Evolutionary conservation across 306 rosid genomes (phyloP), one percentile per base, ranked within the genome.

Genomic region (Quercus aquifolioides): DNA sequence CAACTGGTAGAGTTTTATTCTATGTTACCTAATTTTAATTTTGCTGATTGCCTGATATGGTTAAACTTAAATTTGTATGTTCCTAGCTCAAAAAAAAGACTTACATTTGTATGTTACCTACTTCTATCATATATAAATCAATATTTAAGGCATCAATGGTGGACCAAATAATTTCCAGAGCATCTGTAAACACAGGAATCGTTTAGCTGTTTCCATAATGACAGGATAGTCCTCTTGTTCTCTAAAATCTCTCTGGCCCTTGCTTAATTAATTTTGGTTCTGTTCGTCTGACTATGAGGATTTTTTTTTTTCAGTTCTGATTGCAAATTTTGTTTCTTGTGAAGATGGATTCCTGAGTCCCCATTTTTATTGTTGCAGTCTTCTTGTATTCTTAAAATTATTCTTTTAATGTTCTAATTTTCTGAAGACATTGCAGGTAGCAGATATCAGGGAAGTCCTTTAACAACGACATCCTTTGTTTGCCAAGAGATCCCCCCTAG

Each of bases 401-500:
- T 68, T 55, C 58, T 60, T 80, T 46, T 67, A 52, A 63, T 46
- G 49, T 35, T 74, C 59, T n/a, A 77, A 69, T 74, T 25, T 30
- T 69, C 17, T 55, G 55, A 81, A 80, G 68, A 81, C 52, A 21
- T 76, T 86, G 87, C 87, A 92, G 97, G 83, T 63, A 69, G 76
- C 87, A 84, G 87, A 74, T 88, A 77, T 84, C 88, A 83, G 28
- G 93, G 86, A 78, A 80, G 84, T 76, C 72, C 82, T 73, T 78
- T 80, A 52, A 14, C 89, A 26, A 63, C 88, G 10, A 69, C 92
- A 14, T 87, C 98, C 71, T 89, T 89, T 74, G 85, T 92, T 71
- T 84, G 88, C 88, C 92, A 87, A 49, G 98, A 94, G 30, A 76
- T 90, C 76, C 88, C 87, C 59, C 90, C 92, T 4, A 69, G 81